These are phyloP conservation scores for Penicillium paxilli DNA, from an alignment of 495 filamentous ascomycete genomes.

Conservation along the genomic window DNA sequence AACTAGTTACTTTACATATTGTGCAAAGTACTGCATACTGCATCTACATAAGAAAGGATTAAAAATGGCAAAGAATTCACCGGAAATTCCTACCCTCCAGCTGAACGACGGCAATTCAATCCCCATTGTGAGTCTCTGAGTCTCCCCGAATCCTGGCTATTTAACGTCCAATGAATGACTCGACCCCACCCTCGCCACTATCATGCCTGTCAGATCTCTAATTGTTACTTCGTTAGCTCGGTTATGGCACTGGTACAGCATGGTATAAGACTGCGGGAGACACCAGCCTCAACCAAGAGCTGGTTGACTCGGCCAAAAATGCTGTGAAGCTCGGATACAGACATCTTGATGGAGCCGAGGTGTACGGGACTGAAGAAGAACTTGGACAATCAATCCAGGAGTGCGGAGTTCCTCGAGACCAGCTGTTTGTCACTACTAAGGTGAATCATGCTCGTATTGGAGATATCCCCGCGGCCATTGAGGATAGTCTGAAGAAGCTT, in stretches of 20 bases:
- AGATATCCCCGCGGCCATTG: slow-evolving; percentile 66
- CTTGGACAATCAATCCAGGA: slow-evolving; percentile 73
- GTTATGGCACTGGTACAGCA: slow-evolving; percentile 68
- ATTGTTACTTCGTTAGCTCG: slow-evolving; percentile 50
- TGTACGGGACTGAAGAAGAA: slow-evolving; percentile 78
- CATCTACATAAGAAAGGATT: neutral
- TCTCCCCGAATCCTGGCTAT: too few relatives aligned
- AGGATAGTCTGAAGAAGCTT: slow-evolving; percentile 70
- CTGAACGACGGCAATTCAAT: slow-evolving; percentile 74
- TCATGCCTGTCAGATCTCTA: neutral
- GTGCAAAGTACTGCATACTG: too few relatives aligned
- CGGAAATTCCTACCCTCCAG: slow-evolving; percentile 51
- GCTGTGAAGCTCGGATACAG: slow-evolving; percentile 71
- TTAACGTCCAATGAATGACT: too few relatives aligned
- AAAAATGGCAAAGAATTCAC: neutral
- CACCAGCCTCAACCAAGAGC: slow-evolving; percentile 28
- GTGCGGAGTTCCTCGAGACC: slow-evolving; percentile 60
- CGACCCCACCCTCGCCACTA: neutral
- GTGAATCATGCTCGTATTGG: slow-evolving; percentile 51
- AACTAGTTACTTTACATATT: too few relatives aligned
- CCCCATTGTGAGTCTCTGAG: slow-evolving; percentile 69
- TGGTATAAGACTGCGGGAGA: slow-evolving; percentile 55
- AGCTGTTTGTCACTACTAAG: slow-evolving; percentile 80
- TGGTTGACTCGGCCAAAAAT: slow-evolving; percentile 61
- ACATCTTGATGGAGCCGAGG: slow-evolving; percentile 82